phyloP scores from a whole-genome alignment of 2,329 filamentous ascomycete species.

The Colletotrichum sp. region DNA sequence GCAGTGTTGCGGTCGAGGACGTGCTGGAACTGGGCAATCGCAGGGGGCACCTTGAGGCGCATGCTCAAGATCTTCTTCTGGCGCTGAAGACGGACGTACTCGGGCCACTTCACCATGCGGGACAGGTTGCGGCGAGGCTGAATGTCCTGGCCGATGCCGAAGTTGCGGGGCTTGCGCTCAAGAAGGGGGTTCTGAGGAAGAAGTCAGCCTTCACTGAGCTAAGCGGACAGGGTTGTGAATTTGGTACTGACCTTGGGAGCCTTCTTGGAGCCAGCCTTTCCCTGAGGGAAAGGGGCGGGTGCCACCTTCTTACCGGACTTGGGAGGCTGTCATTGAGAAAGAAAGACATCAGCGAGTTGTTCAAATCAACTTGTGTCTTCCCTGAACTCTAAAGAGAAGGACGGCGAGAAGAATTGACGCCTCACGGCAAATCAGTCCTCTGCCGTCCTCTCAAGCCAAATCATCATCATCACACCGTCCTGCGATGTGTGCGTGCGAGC shows the following conservation, averaged over 20 bases:
- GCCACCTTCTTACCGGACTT: constrained; percentile 98
- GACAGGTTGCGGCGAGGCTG: constrained; percentile 95
- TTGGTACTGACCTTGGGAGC: constrained; percentile 83
- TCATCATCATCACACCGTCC: constrained; percentile 67
- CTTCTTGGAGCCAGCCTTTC: constrained; percentile 94
- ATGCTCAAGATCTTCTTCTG: constrained; percentile 95
- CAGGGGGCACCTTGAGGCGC: constrained; percentile 97
- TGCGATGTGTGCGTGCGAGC: constrained; percentile 41
- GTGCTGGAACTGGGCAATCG: constrained; percentile 97
- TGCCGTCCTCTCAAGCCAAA: constrained; percentile 65
- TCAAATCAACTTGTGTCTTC: constrained; percentile 79
- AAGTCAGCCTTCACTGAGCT: constrained; percentile 24
- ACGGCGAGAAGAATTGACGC: background rate
- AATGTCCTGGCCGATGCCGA: constrained; percentile 98
- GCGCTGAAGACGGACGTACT: constrained; percentile 98
- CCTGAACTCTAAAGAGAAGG: constrained; percentile 89
- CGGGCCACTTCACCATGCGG: constrained; percentile 99
- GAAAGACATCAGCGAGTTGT: constrained; percentile 95
- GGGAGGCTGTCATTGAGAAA: constrained; percentile 99
- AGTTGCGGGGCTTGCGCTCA: constrained; percentile 98
- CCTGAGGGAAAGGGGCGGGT: constrained; percentile 93
- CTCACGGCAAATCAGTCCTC: background rate
- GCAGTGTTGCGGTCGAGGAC: constrained; percentile 97
- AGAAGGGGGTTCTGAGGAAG: constrained; percentile 88
- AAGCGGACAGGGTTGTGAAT: background rate